These are phyloP conservation scores for Cicer chorassanicum DNA, from an alignment of 306 rosid species.

Conservation along the genomic window DNA sequence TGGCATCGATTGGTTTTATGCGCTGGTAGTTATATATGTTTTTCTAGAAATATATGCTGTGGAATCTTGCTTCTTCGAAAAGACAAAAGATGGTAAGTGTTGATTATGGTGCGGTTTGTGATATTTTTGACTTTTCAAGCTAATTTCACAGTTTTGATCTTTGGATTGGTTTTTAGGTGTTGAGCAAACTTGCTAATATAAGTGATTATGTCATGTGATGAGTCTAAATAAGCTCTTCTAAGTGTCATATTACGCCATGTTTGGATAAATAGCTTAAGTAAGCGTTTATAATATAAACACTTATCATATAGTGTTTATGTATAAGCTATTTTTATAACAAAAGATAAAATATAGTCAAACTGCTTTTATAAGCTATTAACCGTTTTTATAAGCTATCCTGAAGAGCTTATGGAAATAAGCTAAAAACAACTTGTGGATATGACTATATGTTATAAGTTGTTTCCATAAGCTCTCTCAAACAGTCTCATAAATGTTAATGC, in stretches of 20 bases:
- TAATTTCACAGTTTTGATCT: conserved; percentile 32
- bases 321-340: too few relatives aligned
- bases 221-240: background rate
- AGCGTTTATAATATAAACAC: too few relatives aligned
- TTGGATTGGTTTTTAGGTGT: background rate
- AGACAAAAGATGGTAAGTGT: conserved; percentile 27
- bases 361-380: too few relatives aligned
- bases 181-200: background rate
- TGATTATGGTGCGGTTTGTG: conserved; percentile 8
- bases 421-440: too few relatives aligned
- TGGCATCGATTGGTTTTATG: background rate
- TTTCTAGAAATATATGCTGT: conserved; percentile 9
- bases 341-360: too few relatives aligned
- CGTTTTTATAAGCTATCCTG: too few relatives aligned
- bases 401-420: too few relatives aligned
- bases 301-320: too few relatives aligned
- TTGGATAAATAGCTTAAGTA: too few relatives aligned
- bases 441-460: too few relatives aligned
- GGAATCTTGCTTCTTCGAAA: conserved; percentile 19
- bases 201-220: background rate
- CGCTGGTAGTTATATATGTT: background rate
- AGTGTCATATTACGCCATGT: background rate
- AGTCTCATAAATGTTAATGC: too few relatives aligned
- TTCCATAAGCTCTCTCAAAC: too few relatives aligned
- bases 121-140: background rate